A percentile compares a stretch with the other conserved stretches of the same genome.
These are phyloP conservation scores for Massariosphaeria phaeospora DNA, from an alignment of 495 filamentous ascomycete species.

Conservation along the genomic window DNA sequence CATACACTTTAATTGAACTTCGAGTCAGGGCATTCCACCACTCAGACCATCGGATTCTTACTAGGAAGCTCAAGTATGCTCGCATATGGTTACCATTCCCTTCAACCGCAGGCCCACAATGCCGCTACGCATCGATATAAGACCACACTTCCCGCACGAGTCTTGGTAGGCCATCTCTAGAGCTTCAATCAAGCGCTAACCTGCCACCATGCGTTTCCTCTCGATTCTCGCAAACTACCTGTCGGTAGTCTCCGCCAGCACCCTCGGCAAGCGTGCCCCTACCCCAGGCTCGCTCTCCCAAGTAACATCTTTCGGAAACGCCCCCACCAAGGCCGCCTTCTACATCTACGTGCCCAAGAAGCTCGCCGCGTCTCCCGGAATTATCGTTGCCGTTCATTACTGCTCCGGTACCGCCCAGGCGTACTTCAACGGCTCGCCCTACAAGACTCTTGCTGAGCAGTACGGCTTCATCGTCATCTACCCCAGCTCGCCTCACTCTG, in stretches of 20 bases:
- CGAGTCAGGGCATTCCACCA: no score
- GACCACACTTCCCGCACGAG: no score
- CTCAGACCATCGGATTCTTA: no score
- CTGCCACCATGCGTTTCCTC: constrained; percentile 2
- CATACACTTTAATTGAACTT: no score
- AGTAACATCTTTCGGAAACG: not conserved
- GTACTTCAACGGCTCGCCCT: constrained; percentile 33
- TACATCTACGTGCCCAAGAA: constrained; percentile 32
- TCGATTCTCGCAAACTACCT: not conserved
- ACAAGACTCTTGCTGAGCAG: constrained; percentile 44
- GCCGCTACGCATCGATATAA: no score
- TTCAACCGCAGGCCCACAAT: no score
- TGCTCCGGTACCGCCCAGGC: constrained; percentile 32
- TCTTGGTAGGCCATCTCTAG: no score
- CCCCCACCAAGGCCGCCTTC: constrained; percentile 3
- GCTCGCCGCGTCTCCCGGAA: constrained; percentile 23
- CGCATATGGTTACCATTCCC: no score
- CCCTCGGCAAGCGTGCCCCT: not conserved
- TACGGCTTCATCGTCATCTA: constrained; percentile 55
- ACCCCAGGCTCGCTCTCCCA: constrained; percentile 3
- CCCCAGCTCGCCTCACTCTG: constrained; percentile 44
- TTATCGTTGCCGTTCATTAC: constrained; percentile 31
- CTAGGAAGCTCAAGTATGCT: no score
- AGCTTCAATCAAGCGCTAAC: no score
- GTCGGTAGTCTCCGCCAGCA: not conserved